phyloP scores from a whole-genome alignment of 1,284 basidiomycete species.

The Pseudozyma pruni region DNA sequence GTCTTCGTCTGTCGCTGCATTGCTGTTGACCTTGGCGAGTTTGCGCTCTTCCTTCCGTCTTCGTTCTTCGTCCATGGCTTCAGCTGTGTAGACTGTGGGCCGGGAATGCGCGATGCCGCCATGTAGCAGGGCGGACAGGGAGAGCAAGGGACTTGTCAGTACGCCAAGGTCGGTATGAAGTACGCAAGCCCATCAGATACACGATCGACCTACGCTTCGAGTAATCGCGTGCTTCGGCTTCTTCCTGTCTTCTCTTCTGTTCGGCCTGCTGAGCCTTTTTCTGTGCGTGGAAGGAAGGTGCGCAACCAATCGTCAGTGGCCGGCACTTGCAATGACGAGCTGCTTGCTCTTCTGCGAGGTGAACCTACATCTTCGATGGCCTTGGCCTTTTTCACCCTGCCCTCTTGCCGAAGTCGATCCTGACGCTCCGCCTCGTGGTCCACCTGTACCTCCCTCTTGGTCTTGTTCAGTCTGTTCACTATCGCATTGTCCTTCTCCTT shows the following conservation, averaged over 20 bases:
- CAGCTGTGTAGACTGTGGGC: slow-evolving; percentile 56
- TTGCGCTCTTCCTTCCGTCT: slow-evolving; percentile 45
- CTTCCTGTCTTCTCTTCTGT: slow-evolving; percentile 73
- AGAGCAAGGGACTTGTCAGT: too few species aligned
- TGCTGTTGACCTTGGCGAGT: slow-evolving; percentile 29
- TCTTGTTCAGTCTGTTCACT: slow-evolving; percentile 94
- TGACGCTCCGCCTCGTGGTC: slow-evolving; percentile 89
- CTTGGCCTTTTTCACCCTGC: slow-evolving; percentile 53
- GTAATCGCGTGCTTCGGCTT: slow-evolving; percentile 62
- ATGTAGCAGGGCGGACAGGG: too few species aligned
- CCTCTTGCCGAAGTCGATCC: slow-evolving; percentile 70
- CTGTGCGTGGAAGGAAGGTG: too few species aligned
- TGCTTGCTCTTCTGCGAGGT: too few species aligned
- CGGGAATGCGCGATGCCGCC: too few species aligned
- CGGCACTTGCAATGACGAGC: too few species aligned
- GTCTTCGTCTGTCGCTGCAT: slow-evolving; percentile 24
- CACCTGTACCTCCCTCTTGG: slow-evolving; percentile 76
- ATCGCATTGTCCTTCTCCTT: slow-evolving; percentile 84
- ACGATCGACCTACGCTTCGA: slow-evolving; percentile 66
- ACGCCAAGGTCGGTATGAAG: background rate
- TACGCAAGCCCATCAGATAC: background rate
- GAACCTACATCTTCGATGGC: slow-evolving; percentile 52
- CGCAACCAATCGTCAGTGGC: background rate
- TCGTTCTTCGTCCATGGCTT: slow-evolving; percentile 59
- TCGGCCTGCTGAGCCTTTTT: slow-evolving; percentile 53